These are phyloP conservation scores for Clonostachys sp. DNA, from an alignment of 2,329 filamentous ascomycete genomes.

Conservation along the genomic window DNA sequence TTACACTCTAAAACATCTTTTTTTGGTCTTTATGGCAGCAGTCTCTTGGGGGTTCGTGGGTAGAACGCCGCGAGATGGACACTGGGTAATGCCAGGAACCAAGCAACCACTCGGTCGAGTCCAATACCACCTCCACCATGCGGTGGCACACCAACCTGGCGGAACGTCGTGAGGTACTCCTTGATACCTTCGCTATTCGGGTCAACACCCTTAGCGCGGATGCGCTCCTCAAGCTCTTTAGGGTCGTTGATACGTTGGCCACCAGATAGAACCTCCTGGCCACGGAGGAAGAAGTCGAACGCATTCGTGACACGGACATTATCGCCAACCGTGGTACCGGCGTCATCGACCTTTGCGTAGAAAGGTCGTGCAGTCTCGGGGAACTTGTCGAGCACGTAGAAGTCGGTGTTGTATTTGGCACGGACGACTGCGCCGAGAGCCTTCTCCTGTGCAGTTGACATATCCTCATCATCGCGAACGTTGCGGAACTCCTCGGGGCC, in stretches of 20 bases:
- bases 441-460: slow-evolving; percentile 79
- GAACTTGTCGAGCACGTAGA: slow-evolving; percentile 97
- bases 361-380: slow-evolving; percentile 86
- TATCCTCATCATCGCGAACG: slow-evolving; percentile 72
- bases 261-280: slow-evolving; percentile 88
- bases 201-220: slow-evolving; percentile 77
- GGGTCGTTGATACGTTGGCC: slow-evolving; percentile 89
- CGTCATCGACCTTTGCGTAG: slow-evolving; percentile 78
- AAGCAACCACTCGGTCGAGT: slow-evolving; percentile 77
- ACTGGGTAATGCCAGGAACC: slow-evolving; percentile 54
- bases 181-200: slow-evolving; percentile 72
- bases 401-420: slow-evolving; percentile 89
- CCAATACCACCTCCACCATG: slow-evolving; percentile 89
- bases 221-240: slow-evolving; percentile 68
- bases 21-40: slow-evolving; percentile 37
- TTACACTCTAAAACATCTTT: not conserved
- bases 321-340: slow-evolving; percentile 45
- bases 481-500: slow-evolving; percentile 63
- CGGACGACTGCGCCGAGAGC: slow-evolving; percentile 83
- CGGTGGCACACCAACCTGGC: slow-evolving; percentile 77
- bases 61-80: slow-evolving; percentile 55
- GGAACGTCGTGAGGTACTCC: slow-evolving; percentile 83
- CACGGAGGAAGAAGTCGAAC: slow-evolving; percentile 84
- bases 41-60: slow-evolving; percentile 55
- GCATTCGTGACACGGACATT: slow-evolving; percentile 50